A percentile compares a stretch with the other conserved stretches of the same genome.
These are phyloP conservation scores for Lasiodiplodia theobromae DNA, from an alignment of 2,329 filamentous ascomycete genomes.

Conservation along the genomic window DNA sequence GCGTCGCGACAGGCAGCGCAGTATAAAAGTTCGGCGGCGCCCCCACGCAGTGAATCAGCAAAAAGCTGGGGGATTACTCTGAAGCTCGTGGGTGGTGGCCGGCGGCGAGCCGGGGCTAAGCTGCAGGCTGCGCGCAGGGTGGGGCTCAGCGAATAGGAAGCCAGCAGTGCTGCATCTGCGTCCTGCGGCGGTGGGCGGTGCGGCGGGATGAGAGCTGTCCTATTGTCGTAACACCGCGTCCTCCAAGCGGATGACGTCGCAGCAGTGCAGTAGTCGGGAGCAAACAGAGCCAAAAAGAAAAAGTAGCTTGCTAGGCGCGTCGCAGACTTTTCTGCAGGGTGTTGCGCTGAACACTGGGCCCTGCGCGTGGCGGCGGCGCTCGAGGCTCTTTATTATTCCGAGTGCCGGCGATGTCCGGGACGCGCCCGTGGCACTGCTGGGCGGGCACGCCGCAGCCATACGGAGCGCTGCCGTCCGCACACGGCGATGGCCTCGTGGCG, in stretches of 20 bases:
- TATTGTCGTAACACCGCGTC: constrained; percentile 11
- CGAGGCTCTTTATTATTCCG: constrained; percentile 23
- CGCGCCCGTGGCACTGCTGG: neutral
- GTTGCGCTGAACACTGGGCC: neutral
- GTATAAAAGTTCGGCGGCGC: constrained; percentile 33
- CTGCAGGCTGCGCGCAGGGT: constrained; percentile 19
- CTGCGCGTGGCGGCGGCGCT: constrained; percentile 15
- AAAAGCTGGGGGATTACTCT: constrained; percentile 27
- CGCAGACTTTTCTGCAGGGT: constrained; percentile 26
- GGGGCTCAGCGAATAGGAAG: constrained; percentile 27
- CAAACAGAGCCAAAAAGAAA: neutral
- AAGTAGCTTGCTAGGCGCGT: neutral
- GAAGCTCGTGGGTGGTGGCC: constrained; percentile 26
- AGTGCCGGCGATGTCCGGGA: constrained; percentile 8
- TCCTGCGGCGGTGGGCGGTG: constrained; percentile 15
- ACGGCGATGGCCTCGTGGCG: neutral
- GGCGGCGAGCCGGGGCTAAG: constrained; percentile 21
- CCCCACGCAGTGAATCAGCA: constrained; percentile 26
- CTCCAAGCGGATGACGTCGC: constrained; percentile 9
- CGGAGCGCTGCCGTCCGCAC: neutral
- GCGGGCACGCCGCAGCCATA: neutral
- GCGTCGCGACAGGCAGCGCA: constrained; percentile 34
- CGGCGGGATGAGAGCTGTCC: constrained; percentile 23
- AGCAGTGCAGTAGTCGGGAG: neutral
- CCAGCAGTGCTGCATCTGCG: constrained; percentile 14